Conservation (phyloP, 2,329 filamentous ascomycete genomes). For the Capronia americana region DNA sequence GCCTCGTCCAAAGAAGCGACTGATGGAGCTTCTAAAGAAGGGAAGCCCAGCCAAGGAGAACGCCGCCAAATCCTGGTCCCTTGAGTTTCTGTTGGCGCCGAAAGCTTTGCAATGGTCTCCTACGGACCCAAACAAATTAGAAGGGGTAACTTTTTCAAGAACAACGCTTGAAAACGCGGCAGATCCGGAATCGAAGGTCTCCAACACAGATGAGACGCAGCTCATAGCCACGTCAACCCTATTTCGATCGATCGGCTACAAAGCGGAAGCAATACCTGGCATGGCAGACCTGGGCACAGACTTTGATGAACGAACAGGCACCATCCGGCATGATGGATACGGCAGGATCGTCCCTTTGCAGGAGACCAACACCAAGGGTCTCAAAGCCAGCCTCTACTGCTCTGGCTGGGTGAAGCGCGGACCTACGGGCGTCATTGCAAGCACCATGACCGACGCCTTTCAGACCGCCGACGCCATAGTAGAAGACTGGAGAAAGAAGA, state of each 20-base stretch:
- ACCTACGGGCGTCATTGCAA: conserved; percentile 93
- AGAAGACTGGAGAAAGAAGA: conserved; percentile 68
- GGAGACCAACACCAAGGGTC: conserved; percentile 43
- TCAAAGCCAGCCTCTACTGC: conserved; percentile 78
- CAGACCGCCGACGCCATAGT: conserved; percentile 82
- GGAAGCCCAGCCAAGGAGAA: conserved; percentile 64
- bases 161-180: conserved; percentile 59
- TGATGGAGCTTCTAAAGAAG: conserved; percentile 81
- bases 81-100: conserved; percentile 86
- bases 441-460: conserved; percentile 95
- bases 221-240: conserved; percentile 72
- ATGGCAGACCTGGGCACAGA: conserved; percentile 75
- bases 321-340: conserved; percentile 80
- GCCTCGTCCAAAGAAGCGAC: conserved; percentile 74
- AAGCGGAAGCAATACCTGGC: conserved; percentile 76
- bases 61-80: conserved; percentile 74
- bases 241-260: conserved; percentile 96
- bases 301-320: conserved; percentile 75
- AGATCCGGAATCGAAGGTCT: conserved; percentile 58
- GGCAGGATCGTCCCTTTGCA: conserved; percentile 69
- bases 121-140: conserved; percentile 58
- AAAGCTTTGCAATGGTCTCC: conserved; percentile 66
- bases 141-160: conserved; percentile 69
- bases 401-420: conserved; percentile 96
- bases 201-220: conserved; percentile 55